phyloP scores from a whole-genome alignment of 371 early-diverging fungal species.

The Polyrhizophydium stewartii region DNA sequence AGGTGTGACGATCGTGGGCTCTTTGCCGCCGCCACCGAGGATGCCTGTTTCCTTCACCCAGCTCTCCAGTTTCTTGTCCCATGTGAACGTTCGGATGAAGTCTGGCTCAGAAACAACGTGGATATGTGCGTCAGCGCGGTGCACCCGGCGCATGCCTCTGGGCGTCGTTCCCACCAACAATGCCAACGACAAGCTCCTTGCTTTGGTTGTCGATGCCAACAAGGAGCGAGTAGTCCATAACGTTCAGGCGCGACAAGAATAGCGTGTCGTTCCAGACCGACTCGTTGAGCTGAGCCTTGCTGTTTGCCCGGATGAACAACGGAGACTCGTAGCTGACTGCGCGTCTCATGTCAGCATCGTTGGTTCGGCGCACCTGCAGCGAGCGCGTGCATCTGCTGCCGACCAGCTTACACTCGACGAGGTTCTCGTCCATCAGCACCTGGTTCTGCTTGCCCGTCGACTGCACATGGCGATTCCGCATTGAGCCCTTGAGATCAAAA shows the following conservation, averaged over 20 bases:
- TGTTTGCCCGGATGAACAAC: conserved; percentile 80
- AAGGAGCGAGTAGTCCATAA: conserved; percentile 94
- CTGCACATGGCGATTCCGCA: conserved; percentile 86
- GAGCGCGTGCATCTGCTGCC: conserved; percentile 73
- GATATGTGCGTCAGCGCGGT: not conserved
- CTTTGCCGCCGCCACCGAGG: conserved; percentile 77
- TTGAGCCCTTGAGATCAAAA: conserved; percentile 94
- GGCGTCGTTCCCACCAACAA: conserved; percentile 65
- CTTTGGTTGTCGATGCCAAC: conserved; percentile 83
- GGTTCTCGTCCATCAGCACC: conserved; percentile 89
- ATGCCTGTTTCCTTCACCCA: conserved; percentile 92
- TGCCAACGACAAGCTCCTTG: conserved; percentile 84
- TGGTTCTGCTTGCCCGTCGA: conserved; percentile 79
- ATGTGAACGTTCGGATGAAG: conserved; percentile 93
- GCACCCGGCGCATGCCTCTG: not conserved
- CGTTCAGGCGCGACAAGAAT: conserved; percentile 79
- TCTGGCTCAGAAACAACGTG: conserved; percentile 42
- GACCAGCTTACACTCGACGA: conserved; percentile 62
- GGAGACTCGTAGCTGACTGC: conserved; percentile 74
- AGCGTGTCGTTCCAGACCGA: conserved; percentile 86
- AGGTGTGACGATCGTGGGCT: conserved; percentile 94
- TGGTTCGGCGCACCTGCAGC: conserved; percentile 82
- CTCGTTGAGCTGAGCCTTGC: conserved; percentile 72
- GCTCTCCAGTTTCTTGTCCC: conserved; percentile 93
- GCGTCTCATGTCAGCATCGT: conserved; percentile 57